A percentile compares a stretch with the other conserved stretches of the same genome.
These are phyloP conservation scores for Ophiostoma sp. DNA, from an alignment of 2,329 filamentous ascomycete species.

Conservation along the genomic window DNA sequence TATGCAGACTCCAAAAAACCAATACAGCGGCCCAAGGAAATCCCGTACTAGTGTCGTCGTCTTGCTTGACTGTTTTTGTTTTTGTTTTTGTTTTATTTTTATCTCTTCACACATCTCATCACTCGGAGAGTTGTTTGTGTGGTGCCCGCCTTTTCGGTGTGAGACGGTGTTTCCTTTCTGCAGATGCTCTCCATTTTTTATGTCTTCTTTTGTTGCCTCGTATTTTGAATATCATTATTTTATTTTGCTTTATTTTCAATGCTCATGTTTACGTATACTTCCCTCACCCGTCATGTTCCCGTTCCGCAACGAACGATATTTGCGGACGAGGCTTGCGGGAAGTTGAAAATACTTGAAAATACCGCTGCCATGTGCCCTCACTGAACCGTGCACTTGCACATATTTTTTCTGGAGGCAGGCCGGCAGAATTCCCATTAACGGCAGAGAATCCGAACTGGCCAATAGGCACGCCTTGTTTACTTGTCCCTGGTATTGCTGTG, in stretches of 20 bases:
- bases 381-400: not conserved
- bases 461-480: not conserved
- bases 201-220: not conserved
- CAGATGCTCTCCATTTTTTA: too few species aligned
- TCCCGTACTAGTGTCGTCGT: not conserved
- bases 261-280: not conserved
- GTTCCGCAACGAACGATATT: not conserved
- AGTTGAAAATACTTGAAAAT: not conserved
- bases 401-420: not conserved
- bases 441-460: not conserved
- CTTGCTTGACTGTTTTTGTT: not conserved
- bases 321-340: not conserved
- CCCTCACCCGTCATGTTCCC: not conserved
- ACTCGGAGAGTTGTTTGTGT: not conserved
- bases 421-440: not conserved
- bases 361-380: not conserved
- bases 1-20: not conserved
- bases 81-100: not conserved
- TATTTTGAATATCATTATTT: not conserved
- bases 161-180: not conserved
- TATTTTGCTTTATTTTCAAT: not conserved
- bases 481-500: not conserved
- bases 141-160: conserved; percentile 2
- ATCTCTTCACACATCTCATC: not conserved
- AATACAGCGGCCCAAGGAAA: not conserved